Evolutionary conservation across 257 asterid genomes (phyloP).

Genomic region (Parsonsia alboflavescens): DNA sequence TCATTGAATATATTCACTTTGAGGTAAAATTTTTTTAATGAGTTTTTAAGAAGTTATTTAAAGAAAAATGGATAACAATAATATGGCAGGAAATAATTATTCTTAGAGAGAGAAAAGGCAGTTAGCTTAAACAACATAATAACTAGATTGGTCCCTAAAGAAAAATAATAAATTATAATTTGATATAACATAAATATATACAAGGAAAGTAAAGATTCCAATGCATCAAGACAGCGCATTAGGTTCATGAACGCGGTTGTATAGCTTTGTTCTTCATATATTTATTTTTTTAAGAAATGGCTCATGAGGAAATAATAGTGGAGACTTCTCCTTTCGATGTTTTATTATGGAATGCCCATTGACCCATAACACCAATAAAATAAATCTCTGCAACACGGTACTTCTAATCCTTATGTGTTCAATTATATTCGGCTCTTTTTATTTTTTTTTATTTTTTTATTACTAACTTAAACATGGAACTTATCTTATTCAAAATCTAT

Average conservation of each 20-base stretch:
- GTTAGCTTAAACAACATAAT: too few species aligned
- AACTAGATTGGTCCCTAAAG: too few species aligned
- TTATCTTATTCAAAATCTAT: neutral
- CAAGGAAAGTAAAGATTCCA: conserved; percentile 23
- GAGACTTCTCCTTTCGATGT: neutral
- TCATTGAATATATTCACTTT: too few species aligned
- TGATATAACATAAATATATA: neutral
- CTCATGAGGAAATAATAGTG: neutral
- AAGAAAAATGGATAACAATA: too few species aligned
- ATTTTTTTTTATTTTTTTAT: too few species aligned
- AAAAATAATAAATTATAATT: neutral
- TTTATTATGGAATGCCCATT: conserved; percentile 2
- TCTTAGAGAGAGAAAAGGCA: too few species aligned
- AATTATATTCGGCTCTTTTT: too few species aligned
- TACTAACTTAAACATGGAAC: neutral
- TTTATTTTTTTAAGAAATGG: neutral
- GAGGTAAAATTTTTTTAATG: too few species aligned
- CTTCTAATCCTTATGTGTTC: too few species aligned
- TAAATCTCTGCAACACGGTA: neutral
- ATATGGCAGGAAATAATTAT: too few species aligned
- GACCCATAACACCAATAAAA: neutral
- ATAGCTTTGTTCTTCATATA: neutral
- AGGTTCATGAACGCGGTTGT: conserved; percentile 27
- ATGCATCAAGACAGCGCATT: conserved; percentile 13
- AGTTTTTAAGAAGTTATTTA: too few species aligned